Conservation (phyloP, 176 grass and related monocot genomes). For the Aegilops bicornis region DNA sequence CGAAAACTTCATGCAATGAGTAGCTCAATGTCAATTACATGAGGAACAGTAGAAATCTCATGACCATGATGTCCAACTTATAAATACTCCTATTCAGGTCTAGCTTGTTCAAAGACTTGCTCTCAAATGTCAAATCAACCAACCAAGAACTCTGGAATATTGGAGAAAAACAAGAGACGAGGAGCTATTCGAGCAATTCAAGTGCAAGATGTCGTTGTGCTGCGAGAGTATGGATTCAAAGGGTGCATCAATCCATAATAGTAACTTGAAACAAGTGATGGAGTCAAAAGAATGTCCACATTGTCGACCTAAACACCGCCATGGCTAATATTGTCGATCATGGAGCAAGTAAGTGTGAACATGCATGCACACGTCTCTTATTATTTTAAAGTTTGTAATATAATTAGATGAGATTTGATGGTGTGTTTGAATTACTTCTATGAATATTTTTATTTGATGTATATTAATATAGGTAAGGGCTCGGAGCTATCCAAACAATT, state of each 20-base stretch:
- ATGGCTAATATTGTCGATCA: constrained; percentile 4
- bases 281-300: background rate
- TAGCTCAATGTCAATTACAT: no score
- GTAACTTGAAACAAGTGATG: background rate
- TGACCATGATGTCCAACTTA: no score
- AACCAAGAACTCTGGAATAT: no score
- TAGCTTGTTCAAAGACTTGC: no score
- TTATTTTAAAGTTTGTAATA: background rate
- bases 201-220: background rate
- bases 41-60: no score
- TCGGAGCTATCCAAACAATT: constrained; percentile 5
- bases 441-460: background rate
- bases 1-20: no score
- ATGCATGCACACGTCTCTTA: background rate
- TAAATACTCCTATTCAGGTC: no score
- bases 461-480: background rate
- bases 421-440: background rate
- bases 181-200: background rate
- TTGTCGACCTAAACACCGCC: background rate
- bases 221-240: background rate
- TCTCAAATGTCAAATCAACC: no score
- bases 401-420: background rate
- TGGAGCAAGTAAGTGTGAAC: background rate
- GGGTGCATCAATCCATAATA: background rate
- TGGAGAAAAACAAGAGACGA: no score